These are phyloP conservation scores for Hemileccinum impolitum DNA, from an alignment of 768 basidiomycete species.

Conservation along the genomic window DNA sequence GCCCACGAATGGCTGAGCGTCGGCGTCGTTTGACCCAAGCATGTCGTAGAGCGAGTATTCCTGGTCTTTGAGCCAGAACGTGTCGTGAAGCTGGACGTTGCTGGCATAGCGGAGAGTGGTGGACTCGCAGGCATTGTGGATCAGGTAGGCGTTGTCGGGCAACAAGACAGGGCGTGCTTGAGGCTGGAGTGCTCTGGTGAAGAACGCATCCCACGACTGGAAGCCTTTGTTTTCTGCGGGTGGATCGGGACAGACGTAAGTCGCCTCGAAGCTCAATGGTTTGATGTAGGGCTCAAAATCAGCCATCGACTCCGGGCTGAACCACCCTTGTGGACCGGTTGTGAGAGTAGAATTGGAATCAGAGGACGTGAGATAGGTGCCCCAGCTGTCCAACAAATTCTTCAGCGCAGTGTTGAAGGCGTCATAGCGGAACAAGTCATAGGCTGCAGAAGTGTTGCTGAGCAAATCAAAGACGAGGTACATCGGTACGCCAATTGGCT, in stretches of 20 bases:
- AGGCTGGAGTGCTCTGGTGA: constrained; percentile 38
- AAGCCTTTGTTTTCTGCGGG: neutral
- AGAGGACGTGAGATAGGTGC: neutral
- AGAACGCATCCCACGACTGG: constrained; percentile 51
- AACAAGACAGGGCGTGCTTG: constrained; percentile 35
- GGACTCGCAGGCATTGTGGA: constrained; percentile 55
- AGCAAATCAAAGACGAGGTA: neutral
- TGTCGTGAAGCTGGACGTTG: constrained; percentile 39
- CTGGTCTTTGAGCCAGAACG: constrained; percentile 58
- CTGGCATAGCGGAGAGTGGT: constrained; percentile 33
- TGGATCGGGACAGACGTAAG: neutral
- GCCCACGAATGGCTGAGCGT: constrained; percentile 41
- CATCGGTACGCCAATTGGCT: neutral
- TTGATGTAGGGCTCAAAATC: neutral
- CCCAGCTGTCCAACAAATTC: neutral
- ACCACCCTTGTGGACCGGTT: neutral
- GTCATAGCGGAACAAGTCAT: neutral
- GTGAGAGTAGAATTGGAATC: neutral
- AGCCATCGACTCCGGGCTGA: neutral
- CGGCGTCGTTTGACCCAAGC: constrained; percentile 30
- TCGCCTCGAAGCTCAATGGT: neutral
- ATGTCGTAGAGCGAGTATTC: constrained; percentile 58
- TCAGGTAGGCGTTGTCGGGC: constrained; percentile 23
- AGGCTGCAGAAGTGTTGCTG: neutral
- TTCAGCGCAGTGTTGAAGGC: neutral